Evolutionary conservation across 2,329 filamentous ascomycete genomes (phyloP).

Genomic region (Fusarium agapanthi): DNA sequence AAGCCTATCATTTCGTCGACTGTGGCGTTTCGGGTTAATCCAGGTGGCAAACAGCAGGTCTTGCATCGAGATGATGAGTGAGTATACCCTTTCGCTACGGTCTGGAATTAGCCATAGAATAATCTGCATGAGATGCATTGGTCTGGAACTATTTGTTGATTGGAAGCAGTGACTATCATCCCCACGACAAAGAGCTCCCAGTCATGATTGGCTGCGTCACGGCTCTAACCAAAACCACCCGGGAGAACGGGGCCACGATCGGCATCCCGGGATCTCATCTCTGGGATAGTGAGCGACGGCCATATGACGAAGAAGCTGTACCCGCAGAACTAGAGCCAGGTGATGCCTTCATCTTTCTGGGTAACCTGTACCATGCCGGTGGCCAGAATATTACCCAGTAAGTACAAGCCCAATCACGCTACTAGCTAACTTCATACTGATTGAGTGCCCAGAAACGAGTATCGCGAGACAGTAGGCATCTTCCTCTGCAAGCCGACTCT

Average conservation of each 20-base stretch:
- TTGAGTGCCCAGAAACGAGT: background rate
- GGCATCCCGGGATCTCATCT: conserved; percentile 52
- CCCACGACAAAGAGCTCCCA: conserved; percentile 1
- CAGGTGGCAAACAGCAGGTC: conserved; percentile 51
- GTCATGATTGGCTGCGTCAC: conserved; percentile 27
- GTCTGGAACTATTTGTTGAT: background rate
- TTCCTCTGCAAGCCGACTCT: conserved; percentile 24
- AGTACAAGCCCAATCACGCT: background rate
- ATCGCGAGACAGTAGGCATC: conserved; percentile 20
- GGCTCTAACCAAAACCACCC: conserved; percentile 51
- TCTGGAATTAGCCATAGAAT: background rate
- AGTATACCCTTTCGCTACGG: background rate
- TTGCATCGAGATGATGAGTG: conserved; percentile 45
- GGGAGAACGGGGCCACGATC: conserved; percentile 53
- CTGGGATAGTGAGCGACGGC: conserved; percentile 50
- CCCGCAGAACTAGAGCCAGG: conserved; percentile 52
- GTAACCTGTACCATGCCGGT: conserved; percentile 52
- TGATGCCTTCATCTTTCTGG: conserved; percentile 51
- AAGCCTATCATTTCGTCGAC: conserved; percentile 51
- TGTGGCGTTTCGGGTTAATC: conserved; percentile 51
- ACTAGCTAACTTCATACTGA: background rate
- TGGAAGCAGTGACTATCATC: conserved; percentile 3
- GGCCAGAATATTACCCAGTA: conserved; percentile 48
- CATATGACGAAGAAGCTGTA: conserved; percentile 49
- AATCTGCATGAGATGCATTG: background rate